Conservation (phyloP, 371 early-diverging fungal genomes). For the Apophysomyces elegans region DNA sequence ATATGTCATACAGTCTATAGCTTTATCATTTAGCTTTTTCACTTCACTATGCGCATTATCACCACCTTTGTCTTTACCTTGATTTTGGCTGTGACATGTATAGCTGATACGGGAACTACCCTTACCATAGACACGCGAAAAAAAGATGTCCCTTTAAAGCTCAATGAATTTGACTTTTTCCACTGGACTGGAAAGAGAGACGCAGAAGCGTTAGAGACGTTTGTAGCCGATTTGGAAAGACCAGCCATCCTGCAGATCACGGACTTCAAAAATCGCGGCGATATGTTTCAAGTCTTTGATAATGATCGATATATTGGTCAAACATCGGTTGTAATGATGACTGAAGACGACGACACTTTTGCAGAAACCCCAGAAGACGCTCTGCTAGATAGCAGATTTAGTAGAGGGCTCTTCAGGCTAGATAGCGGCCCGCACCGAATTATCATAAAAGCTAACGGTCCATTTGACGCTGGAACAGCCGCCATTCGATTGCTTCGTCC, state of each 20-base stretch:
- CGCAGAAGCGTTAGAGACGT: conserved; percentile 38
- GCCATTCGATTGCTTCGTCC: conserved; percentile 46
- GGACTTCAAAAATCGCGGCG: conserved; percentile 54
- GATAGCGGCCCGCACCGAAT: conserved; percentile 48
- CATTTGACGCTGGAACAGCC: conserved; percentile 52
- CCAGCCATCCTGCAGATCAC: conserved; percentile 42
- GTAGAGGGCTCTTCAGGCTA: conserved; percentile 45
- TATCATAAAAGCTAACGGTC: conserved; percentile 45
- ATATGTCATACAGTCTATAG: too few species aligned
- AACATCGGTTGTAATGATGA: conserved; percentile 34
- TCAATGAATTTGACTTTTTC: conserved; percentile 31
- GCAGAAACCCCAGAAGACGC: conserved; percentile 53
- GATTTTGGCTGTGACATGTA: background rate
- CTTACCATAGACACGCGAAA: conserved; percentile 19
- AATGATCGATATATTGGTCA: conserved; percentile 42
- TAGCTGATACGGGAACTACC: conserved; percentile 13
- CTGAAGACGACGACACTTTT: conserved; percentile 34
- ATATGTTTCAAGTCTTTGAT: conserved; percentile 48
- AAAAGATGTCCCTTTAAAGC: background rate
- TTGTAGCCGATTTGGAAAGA: conserved; percentile 33
- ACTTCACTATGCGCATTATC: conserved; percentile 15
- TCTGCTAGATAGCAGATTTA: conserved; percentile 40
- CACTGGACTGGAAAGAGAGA: conserved; percentile 42
- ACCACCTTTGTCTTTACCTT: background rate
- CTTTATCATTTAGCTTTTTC: background rate